phyloP scores from a whole-genome alignment of 2,329 filamentous ascomycete species.

The Arthroderma uncinatum region DNA sequence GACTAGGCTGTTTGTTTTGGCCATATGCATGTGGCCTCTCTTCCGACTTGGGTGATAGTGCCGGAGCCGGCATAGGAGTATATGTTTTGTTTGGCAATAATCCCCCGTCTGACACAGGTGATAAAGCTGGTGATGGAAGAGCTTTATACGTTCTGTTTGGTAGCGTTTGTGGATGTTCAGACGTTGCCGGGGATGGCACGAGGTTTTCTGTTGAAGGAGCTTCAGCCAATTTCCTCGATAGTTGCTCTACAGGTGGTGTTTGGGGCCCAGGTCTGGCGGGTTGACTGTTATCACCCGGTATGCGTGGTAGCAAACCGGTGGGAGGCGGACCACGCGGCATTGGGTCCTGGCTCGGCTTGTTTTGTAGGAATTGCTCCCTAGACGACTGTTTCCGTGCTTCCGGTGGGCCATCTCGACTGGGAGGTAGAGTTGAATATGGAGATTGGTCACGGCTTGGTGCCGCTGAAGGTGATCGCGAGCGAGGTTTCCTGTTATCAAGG shows the following conservation, averaged over 20 bases:
- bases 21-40: background rate
- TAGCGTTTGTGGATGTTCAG: background rate
- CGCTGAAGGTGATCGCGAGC: slow-evolving; percentile 12
- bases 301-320: slow-evolving; percentile 19
- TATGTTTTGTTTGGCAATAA: background rate
- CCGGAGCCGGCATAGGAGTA: background rate
- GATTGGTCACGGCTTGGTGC: slow-evolving; percentile 23
- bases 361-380: slow-evolving; percentile 28
- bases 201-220: slow-evolving; percentile 2
- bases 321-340: slow-evolving; percentile 27
- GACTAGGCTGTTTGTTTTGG: background rate
- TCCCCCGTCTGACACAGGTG: background rate
- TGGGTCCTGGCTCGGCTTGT: slow-evolving; percentile 32
- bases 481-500: background rate
- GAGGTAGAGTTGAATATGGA: slow-evolving; percentile 23
- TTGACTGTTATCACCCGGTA: slow-evolving; percentile 2
- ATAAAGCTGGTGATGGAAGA: background rate
- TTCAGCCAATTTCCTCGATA: slow-evolving; percentile 6
- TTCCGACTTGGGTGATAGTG: slow-evolving; percentile 1
- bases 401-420: slow-evolving; percentile 29
- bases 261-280: slow-evolving; percentile 1
- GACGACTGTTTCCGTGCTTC: slow-evolving; percentile 25
- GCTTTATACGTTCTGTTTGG: slow-evolving; percentile 3
- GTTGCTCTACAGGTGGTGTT: slow-evolving; percentile 8
- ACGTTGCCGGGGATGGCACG: background rate